These are phyloP conservation scores for Tuber umbilicatum DNA, from an alignment of 495 filamentous ascomycete genomes.

Conservation along the genomic window DNA sequence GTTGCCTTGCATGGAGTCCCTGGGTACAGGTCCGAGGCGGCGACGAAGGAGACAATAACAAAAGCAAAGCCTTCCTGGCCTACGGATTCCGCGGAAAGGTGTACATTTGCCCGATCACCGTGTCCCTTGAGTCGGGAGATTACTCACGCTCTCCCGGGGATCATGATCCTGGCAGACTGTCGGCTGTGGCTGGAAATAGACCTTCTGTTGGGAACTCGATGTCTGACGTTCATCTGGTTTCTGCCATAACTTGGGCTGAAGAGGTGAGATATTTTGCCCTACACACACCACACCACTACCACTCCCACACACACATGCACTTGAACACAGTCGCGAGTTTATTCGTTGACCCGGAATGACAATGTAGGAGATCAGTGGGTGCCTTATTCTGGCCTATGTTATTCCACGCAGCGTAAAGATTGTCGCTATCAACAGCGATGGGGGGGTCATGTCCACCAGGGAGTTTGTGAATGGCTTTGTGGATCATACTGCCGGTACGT, in stretches of 20 bases:
- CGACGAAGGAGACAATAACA: slow-evolving; percentile 22
- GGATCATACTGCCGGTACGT: slow-evolving; percentile 39
- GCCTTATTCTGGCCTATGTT: slow-evolving; percentile 38
- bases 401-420: slow-evolving; percentile 36
- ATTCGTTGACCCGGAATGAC: slow-evolving; percentile 35
- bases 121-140: slow-evolving; percentile 28
- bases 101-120: slow-evolving; percentile 27
- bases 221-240: slow-evolving; percentile 38
- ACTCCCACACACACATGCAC: not conserved
- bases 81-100: slow-evolving; percentile 41
- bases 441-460: slow-evolving; percentile 31
- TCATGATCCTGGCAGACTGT: slow-evolving; percentile 2
- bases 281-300: not conserved
- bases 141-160: slow-evolving; percentile 9
- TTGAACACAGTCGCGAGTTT: slow-evolving; percentile 22
- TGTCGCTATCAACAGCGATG: slow-evolving; percentile 36
- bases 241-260: slow-evolving; percentile 34
- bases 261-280: slow-evolving; percentile 22
- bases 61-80: slow-evolving; percentile 42
- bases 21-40: slow-evolving; percentile 35
- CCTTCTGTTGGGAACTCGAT: slow-evolving; percentile 32
- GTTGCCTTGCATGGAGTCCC: slow-evolving; percentile 43
- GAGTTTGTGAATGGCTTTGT: slow-evolving; percentile 41
- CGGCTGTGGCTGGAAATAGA: slow-evolving; percentile 26
- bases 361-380: slow-evolving; percentile 32